phyloP scores from a whole-genome alignment of 2,329 filamentous ascomycete species.

The Oidium heveae region DNA sequence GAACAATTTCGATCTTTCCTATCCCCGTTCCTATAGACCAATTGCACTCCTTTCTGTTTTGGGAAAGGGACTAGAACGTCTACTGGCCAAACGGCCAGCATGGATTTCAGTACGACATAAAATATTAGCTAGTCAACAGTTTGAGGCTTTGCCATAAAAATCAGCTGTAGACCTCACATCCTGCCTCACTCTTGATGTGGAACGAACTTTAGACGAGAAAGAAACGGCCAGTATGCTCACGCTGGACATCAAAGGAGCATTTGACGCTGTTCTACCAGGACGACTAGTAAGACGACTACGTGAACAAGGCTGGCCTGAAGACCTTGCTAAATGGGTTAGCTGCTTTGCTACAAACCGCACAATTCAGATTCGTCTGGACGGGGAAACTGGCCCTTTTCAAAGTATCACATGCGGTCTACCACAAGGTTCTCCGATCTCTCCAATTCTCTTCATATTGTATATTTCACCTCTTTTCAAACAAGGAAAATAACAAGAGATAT shows the following conservation, averaged over 20 bases:
- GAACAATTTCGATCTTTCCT: neutral
- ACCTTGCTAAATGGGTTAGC: neutral
- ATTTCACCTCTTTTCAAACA: too few species aligned
- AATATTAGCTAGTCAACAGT: too few species aligned
- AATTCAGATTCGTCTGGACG: neutral
- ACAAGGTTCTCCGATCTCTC: neutral
- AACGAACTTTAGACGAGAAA: neutral
- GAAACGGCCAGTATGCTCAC: neutral
- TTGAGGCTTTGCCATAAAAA: neutral
- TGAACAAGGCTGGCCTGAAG: too few species aligned
- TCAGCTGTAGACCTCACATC: neutral
- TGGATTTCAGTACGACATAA: too few species aligned
- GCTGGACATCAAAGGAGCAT: too few species aligned
- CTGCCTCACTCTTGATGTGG: neutral
- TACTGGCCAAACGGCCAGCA: too few species aligned
- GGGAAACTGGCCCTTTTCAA: neutral
- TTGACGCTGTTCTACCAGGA: too few species aligned
- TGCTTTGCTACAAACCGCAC: neutral
- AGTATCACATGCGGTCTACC: neutral
- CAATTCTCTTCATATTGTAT: too few species aligned
- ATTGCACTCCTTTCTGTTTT: too few species aligned
- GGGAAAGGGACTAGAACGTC: too few species aligned
- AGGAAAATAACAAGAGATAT: too few species aligned
- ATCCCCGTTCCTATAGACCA: neutral
- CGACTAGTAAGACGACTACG: too few species aligned